Conservation (phyloP, 108 stramenopile genomes). For the Hondaea fermentalgiana region DNA sequence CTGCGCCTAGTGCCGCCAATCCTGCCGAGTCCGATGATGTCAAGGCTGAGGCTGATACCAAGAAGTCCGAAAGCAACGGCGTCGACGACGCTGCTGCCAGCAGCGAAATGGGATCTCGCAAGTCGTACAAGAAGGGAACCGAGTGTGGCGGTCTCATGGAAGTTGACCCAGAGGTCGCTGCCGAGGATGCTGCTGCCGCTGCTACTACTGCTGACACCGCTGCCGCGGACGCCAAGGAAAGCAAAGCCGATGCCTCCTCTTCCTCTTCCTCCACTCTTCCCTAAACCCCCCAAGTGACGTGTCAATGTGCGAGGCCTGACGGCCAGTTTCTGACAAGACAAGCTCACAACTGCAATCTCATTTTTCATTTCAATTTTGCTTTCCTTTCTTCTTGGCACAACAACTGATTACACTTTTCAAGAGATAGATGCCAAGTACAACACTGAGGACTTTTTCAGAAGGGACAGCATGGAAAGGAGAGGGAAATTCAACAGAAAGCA, state of each 20-base stretch:
- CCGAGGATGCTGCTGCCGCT: background rate
- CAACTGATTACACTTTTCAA: too few relatives aligned
- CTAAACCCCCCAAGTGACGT: background rate
- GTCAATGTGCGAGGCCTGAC: too few relatives aligned
- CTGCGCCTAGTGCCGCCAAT: background rate
- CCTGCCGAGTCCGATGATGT: background rate
- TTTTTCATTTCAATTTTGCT: too few relatives aligned
- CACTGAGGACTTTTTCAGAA: too few relatives aligned
- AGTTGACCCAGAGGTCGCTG: background rate
- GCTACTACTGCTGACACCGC: background rate
- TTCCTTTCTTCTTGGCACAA: too few relatives aligned
- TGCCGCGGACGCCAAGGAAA: too few relatives aligned
- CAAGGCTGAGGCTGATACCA: background rate
- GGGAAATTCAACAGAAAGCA: too few relatives aligned
- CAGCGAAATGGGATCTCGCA: background rate
- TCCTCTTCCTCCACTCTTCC: background rate
- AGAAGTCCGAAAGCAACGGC: background rate
- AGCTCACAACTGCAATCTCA: too few relatives aligned
- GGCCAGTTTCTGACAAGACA: too few relatives aligned
- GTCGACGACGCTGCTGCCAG: background rate
- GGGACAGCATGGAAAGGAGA: too few relatives aligned
- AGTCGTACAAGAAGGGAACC: constrained; percentile 9
- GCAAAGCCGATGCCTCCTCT: background rate
- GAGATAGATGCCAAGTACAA: too few relatives aligned
- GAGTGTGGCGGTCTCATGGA: background rate